Conservation (phyloP, 2,329 filamentous ascomycete species). For the Tolypocladium amazonense region DNA sequence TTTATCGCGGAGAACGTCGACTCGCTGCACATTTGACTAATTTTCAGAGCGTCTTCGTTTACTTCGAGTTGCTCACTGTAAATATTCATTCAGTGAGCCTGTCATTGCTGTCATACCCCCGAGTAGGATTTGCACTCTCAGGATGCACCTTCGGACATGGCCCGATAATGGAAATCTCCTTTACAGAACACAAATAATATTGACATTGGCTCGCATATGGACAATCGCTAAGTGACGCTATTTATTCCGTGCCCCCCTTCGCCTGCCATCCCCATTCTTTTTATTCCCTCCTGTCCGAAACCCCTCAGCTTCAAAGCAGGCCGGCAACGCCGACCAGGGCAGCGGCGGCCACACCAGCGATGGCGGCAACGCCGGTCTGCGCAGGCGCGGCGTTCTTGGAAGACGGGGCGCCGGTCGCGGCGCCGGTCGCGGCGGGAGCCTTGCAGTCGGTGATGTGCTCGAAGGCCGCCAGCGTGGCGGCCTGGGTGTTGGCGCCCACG, state of each 20-base stretch:
- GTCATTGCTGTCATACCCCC: neutral
- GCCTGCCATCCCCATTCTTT: neutral
- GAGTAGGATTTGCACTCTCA: no score
- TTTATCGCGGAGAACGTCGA: constrained; percentile 15
- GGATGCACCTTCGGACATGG: no score
- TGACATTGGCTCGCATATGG: neutral
- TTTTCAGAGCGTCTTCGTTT: neutral
- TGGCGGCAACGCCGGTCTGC: neutral
- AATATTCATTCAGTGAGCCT: no score
- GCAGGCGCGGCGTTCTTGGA: neutral
- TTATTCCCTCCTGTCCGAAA: neutral
- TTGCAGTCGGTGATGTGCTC: neutral
- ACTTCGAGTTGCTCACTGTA: neutral
- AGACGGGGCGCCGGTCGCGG: neutral
- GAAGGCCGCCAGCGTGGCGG: neutral
- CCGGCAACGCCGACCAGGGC: neutral
- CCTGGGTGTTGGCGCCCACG: neutral
- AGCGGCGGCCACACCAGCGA: neutral
- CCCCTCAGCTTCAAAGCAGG: neutral
- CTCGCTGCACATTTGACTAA: constrained; percentile 12
- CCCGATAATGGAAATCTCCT: no score
- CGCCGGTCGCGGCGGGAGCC: neutral
- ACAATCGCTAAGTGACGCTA: neutral
- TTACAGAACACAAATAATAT: neutral
- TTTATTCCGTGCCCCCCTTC: neutral